These are phyloP conservation scores for Handroanthus guayacan DNA, from an alignment of 257 asterid species.

Conservation along the genomic window DNA sequence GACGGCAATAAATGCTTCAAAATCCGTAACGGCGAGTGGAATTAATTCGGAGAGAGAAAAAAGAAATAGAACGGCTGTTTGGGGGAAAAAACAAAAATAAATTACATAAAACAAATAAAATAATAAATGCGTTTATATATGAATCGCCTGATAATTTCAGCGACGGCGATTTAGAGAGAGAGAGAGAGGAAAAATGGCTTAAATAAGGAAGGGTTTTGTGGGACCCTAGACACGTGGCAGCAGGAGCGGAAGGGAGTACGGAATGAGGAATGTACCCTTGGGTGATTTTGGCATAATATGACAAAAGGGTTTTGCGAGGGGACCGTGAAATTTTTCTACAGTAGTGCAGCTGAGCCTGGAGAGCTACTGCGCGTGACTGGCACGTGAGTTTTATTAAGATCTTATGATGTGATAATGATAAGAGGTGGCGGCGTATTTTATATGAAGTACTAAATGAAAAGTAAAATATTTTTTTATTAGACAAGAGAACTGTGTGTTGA, in stretches of 20 bases:
- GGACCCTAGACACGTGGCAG: constrained; percentile 51
- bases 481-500: too few species aligned
- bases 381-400: not conserved
- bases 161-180: constrained; percentile 46
- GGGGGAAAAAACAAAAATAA: not conserved
- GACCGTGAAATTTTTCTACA: not conserved
- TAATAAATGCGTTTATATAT: constrained; percentile 2
- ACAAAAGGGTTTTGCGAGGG: not conserved
- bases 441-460: too few species aligned
- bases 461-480: too few species aligned
- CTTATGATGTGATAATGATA: too few species aligned
- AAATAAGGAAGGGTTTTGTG: constrained; percentile 21
- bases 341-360: not conserved
- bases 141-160: constrained; percentile 45
- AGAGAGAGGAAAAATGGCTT: constrained; percentile 19
- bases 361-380: constrained; percentile 3
- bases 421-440: too few species aligned
- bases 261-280: constrained; percentile 39
- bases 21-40: constrained; percentile 42
- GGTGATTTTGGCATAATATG: constrained; percentile 19
- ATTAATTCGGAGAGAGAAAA: constrained; percentile 27
- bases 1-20: constrained; percentile 51
- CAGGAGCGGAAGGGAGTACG: not conserved
- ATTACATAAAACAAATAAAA: too few species aligned
- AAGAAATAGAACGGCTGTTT: constrained; percentile 22